A percentile compares a stretch with the other conserved stretches of the same genome.
Conservation (phyloP, 495 filamentous ascomycete species). For the Penicillium argentinense region DNA sequence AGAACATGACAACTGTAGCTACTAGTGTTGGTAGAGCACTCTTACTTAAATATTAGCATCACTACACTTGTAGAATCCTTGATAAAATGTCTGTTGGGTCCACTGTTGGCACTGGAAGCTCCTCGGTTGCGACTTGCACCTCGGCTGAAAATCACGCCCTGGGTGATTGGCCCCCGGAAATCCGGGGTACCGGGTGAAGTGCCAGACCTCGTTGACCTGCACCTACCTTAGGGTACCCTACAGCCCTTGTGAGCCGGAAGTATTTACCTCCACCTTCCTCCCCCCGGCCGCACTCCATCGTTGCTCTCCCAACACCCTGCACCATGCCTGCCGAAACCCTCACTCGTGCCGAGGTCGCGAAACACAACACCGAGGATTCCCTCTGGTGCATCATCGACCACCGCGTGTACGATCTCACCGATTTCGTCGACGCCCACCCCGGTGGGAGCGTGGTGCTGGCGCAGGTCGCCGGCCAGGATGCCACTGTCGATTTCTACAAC, state of each 20-base stretch:
- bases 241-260: too few species aligned
- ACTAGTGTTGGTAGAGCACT: too few species aligned
- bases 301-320: background rate
- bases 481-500: slow-evolving; percentile 57
- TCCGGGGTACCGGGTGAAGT: slow-evolving; percentile 18
- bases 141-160: slow-evolving; percentile 14
- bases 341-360: slow-evolving; percentile 48
- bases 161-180: slow-evolving; percentile 18
- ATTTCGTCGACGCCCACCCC: slow-evolving; percentile 59
- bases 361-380: slow-evolving; percentile 55
- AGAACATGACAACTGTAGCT: too few species aligned
- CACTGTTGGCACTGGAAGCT: background rate
- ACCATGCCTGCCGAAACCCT: slow-evolving; percentile 34
- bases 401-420: slow-evolving; percentile 60
- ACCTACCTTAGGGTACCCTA: background rate
- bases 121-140: slow-evolving; percentile 1
- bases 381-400: slow-evolving; percentile 60
- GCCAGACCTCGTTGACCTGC: too few species aligned
- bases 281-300: too few species aligned
- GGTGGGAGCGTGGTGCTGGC: slow-evolving; percentile 55
- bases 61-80: background rate
- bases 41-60: too few species aligned
- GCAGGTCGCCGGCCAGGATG: slow-evolving; percentile 58
- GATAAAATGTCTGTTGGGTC: background rate
- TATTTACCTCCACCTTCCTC: too few species aligned